Percentiles rank a stretch among this genome's conserved stretches.
Conservation (phyloP, 768 basidiomycete species). For the Podaxis sp. region DNA sequence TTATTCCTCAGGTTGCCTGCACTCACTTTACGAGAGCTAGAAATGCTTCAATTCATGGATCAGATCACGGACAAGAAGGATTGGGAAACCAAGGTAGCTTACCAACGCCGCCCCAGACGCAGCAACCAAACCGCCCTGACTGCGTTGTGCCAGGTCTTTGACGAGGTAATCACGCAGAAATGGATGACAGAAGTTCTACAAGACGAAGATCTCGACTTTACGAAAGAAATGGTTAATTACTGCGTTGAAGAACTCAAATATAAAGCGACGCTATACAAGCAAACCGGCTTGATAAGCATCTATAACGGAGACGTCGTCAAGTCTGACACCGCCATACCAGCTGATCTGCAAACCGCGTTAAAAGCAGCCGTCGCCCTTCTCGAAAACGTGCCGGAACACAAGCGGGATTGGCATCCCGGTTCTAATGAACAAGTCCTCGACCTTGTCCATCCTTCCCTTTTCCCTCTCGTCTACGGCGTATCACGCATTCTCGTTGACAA, state of each 20-base stretch:
- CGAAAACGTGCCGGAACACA: constrained; percentile 32
- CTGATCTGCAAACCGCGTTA: constrained; percentile 19
- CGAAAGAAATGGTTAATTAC: background rate
- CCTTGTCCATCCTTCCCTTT: constrained; percentile 45
- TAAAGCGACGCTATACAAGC: constrained; percentile 17
- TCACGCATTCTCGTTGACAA: constrained; percentile 21
- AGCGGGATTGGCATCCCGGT: constrained; percentile 46
- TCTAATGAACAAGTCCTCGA: constrained; percentile 43
- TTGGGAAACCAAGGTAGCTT: too few species aligned
- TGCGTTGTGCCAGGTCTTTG: too few species aligned
- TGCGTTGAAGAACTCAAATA: constrained; percentile 22
- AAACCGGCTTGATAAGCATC: constrained; percentile 14
- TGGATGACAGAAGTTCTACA: constrained; percentile 19
- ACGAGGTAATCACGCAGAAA: constrained; percentile 16
- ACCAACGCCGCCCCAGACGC: too few species aligned
- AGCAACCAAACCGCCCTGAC: too few species aligned
- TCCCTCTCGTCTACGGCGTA: constrained; percentile 32
- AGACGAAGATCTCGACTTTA: too few species aligned
- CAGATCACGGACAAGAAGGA: too few species aligned
- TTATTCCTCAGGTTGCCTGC: too few species aligned
- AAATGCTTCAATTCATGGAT: too few species aligned
- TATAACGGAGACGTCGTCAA: constrained; percentile 24
- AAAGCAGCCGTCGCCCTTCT: constrained; percentile 26
- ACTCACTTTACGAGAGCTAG: too few species aligned
- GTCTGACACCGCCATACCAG: constrained; percentile 31